Evolutionary conservation across 2,329 filamentous ascomycete genomes (phyloP).

Genomic region (Aspergillus sp.): DNA sequence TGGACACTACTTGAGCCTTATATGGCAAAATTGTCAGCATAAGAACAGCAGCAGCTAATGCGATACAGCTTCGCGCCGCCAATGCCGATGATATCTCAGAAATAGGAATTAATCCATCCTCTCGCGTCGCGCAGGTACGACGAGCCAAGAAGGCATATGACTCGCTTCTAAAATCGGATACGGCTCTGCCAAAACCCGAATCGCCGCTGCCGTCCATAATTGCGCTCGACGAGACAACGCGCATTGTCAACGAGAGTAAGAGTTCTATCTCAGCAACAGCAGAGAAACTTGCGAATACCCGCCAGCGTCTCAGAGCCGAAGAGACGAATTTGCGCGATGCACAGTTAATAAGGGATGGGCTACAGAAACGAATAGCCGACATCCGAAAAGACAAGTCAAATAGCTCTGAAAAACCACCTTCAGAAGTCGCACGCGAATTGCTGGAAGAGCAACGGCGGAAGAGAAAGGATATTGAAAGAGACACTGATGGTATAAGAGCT

Average conservation of each 20-base stretch:
- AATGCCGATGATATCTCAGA: constrained; percentile 32
- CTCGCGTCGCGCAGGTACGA: constrained; percentile 48
- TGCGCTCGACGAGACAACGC: constrained; percentile 66
- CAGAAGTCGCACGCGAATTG: constrained; percentile 63
- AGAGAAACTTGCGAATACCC: constrained; percentile 39
- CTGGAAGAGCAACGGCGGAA: constrained; percentile 61
- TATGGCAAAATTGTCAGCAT: not conserved
- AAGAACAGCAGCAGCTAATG: constrained; percentile 14
- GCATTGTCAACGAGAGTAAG: constrained; percentile 64
- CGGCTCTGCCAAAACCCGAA: constrained; percentile 64
- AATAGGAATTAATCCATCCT: constrained; percentile 27
- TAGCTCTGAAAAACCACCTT: constrained; percentile 58
- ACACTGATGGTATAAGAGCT: constrained; percentile 62
- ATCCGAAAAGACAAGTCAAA: constrained; percentile 60
- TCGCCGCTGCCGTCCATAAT: constrained; percentile 72
- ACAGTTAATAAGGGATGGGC: constrained; percentile 45
- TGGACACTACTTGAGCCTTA: not conserved
- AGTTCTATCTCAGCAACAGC: constrained; percentile 53
- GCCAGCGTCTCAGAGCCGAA: constrained; percentile 45
- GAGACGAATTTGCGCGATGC: constrained; percentile 50
- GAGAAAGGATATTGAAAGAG: constrained; percentile 60
- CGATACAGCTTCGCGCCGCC: constrained; percentile 33
- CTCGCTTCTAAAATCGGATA: constrained; percentile 59
- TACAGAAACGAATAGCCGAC: constrained; percentile 58
- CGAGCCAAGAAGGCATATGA: constrained; percentile 66